Conservation (phyloP, 202 grass and related monocot species). For the Panicum virgatum region DNA sequence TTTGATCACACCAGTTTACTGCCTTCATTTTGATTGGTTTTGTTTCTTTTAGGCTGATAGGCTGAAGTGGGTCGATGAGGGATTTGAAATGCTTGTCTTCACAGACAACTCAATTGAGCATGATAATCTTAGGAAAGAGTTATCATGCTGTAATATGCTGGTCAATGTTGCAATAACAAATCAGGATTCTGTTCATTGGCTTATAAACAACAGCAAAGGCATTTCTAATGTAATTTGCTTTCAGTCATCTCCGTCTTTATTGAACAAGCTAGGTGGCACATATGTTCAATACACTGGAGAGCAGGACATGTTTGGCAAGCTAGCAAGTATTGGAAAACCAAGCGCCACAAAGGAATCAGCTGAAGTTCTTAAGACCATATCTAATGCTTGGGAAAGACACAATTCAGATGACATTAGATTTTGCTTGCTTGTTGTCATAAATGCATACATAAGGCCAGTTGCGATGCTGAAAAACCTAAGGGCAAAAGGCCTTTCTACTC, state of each 20-base stretch:
- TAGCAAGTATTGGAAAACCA: slow-evolving; percentile 49
- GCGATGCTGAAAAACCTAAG: slow-evolving; percentile 70
- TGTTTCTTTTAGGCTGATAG: slow-evolving; percentile 60
- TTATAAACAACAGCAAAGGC: slow-evolving; percentile 51
- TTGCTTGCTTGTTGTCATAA: slow-evolving; percentile 82
- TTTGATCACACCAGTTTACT: slow-evolving; percentile 10
- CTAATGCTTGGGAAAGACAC: slow-evolving; percentile 88
- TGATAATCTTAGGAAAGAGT: slow-evolving; percentile 46
- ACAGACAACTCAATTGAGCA: slow-evolving; percentile 49
- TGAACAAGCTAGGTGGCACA: slow-evolving; percentile 76
- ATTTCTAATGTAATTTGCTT: slow-evolving; percentile 85
- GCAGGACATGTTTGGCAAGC: slow-evolving; percentile 58
- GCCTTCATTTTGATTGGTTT: not conserved
- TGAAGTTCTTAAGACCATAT: slow-evolving; percentile 71
- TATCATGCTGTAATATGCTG: slow-evolving; percentile 65
- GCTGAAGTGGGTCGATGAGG: slow-evolving; percentile 87
- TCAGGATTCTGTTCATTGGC: slow-evolving; percentile 54
- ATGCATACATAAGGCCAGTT: slow-evolving; percentile 80
- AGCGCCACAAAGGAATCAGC: slow-evolving; percentile 45
- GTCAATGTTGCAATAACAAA: slow-evolving; percentile 68
- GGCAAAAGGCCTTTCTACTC: slow-evolving; percentile 89
- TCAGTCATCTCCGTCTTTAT: slow-evolving; percentile 67
- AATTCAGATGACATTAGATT: slow-evolving; percentile 97
- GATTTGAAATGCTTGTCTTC: slow-evolving; percentile 81
- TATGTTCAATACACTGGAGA: slow-evolving; percentile 47